phyloP scores from a whole-genome alignment of 1,284 basidiomycete species.

The Apiotrichum akiyoshidainum region DNA sequence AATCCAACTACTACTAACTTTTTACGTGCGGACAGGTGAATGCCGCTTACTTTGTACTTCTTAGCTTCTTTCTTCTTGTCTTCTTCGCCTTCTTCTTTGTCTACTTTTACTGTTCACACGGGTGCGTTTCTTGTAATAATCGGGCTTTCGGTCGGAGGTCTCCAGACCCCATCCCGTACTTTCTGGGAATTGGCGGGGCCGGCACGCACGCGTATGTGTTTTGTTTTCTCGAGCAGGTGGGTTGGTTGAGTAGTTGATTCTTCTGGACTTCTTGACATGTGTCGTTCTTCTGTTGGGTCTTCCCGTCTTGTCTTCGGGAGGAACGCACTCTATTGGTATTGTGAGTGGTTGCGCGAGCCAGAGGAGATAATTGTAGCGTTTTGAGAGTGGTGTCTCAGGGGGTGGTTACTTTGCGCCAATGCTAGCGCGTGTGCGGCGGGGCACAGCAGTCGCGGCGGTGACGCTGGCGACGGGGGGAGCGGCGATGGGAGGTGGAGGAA shows the following conservation, averaged over 20 bases:
- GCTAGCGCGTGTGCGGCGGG: constrained; percentile 8
- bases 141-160: not conserved
- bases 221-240: not conserved
- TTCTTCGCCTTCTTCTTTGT: constrained; percentile 1
- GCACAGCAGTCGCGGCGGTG: not conserved
- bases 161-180: too few relatives aligned
- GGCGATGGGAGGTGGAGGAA: not conserved
- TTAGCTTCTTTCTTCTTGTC: constrained; percentile 1
- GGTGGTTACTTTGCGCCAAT: constrained; percentile 10
- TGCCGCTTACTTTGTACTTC: not conserved
- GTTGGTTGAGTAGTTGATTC: too few relatives aligned
- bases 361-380: not conserved
- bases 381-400: not conserved
- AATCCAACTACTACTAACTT: not conserved
- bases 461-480: too few relatives aligned
- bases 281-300: too few relatives aligned
- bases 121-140: not conserved
- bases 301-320: too few relatives aligned
- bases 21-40: too few relatives aligned
- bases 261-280: too few relatives aligned
- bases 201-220: not conserved
- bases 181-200: too few relatives aligned
- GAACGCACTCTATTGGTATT: too few relatives aligned
- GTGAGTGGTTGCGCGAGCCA: too few relatives aligned
- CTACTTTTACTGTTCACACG: not conserved